Percentiles rank a stretch among this genome's conserved stretches.
phyloP scores from a whole-genome alignment of 345 rosid genomes.

The Pistacia atlantica region DNA sequence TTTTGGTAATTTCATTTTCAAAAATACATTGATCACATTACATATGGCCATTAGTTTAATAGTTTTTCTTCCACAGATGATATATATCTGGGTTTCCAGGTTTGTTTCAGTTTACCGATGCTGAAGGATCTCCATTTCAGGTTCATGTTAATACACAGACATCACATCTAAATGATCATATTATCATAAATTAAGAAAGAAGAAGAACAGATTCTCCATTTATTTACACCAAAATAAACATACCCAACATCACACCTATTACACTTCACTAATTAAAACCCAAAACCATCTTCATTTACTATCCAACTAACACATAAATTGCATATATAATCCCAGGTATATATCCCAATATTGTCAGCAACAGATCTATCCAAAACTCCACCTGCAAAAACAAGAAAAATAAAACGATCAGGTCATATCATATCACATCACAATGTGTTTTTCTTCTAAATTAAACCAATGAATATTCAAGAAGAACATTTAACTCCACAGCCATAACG shows the following conservation, averaged over 20 bases:
- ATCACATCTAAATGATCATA: not conserved
- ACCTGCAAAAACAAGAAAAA: constrained; percentile 49
- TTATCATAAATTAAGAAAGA: not conserved
- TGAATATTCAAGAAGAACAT: too few species aligned
- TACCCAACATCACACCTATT: not conserved
- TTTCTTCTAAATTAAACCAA: too few species aligned
- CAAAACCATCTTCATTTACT: not conserved
- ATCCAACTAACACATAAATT: constrained; percentile 74
- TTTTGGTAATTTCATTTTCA: too few species aligned
- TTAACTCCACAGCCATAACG: constrained; percentile 92
- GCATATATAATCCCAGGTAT: constrained; percentile 94
- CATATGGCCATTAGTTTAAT: too few species aligned
- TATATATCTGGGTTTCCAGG: too few species aligned
- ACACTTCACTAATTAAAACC: not conserved
- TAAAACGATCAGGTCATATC: too few species aligned
- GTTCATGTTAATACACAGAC: too few species aligned
- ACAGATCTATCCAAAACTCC: constrained; percentile 85
- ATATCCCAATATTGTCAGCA: constrained; percentile 77
- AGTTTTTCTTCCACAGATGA: too few species aligned
- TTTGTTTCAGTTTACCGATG: too few species aligned
- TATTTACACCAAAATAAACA: constrained; percentile 4
- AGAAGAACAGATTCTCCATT: not conserved
- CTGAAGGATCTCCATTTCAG: too few species aligned
- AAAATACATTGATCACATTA: too few species aligned
- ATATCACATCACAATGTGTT: too few species aligned